Percentiles rank a stretch among this genome's conserved stretches.
These are phyloP conservation scores for Dendrobium catenatum DNA, from an alignment of 106 monocot genomes.

Conservation along the genomic window DNA sequence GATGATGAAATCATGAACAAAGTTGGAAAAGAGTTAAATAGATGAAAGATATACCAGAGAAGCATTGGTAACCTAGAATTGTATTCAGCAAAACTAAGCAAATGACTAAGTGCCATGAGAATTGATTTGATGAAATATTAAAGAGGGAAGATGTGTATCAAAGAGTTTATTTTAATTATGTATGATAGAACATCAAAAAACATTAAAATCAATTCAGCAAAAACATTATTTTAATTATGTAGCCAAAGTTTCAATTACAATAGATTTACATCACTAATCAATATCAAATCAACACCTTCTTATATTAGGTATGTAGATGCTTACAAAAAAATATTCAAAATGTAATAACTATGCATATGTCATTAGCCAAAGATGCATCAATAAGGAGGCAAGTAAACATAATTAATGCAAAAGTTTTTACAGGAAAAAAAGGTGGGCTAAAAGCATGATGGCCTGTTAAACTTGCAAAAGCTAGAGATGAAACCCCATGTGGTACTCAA, in stretches of 20 bases:
- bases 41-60: neutral
- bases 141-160: neutral
- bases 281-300: neutral
- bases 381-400: no score
- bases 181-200: neutral
- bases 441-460: neutral
- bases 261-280: neutral
- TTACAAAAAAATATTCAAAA: neutral
- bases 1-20: constrained; percentile 1
- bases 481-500: neutral
- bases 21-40: neutral
- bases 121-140: neutral
- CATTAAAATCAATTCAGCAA: neutral
- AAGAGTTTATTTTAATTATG: neutral
- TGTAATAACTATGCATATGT: neutral
- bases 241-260: neutral
- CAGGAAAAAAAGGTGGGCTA: no score
- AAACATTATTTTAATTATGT: neutral
- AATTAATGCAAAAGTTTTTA: no score
- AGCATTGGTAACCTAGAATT: neutral
- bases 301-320: neutral
- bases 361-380: no score
- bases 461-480: neutral
- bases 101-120: neutral
- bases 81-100: neutral